Evolutionary conservation across 768 basidiomycete species (phyloP).

Genomic region (Mycena venus): DNA sequence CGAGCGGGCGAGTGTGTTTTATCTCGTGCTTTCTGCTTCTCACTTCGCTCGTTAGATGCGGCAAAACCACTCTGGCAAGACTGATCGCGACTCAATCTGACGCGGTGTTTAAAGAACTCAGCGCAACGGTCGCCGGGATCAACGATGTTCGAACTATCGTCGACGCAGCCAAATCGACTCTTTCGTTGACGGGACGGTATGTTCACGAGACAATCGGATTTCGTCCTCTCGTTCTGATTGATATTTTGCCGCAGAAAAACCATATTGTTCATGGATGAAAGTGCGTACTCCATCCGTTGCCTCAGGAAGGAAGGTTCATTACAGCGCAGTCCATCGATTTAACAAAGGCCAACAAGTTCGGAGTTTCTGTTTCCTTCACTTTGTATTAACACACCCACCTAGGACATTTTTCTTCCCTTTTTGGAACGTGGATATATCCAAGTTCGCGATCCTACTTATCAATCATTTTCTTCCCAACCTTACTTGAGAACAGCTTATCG

Average conservation of each 20-base stretch:
- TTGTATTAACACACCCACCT: conserved; percentile 5
- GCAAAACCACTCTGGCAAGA: conserved; percentile 84
- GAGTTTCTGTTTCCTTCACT: too few relatives aligned
- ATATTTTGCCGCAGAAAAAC: conserved; percentile 64
- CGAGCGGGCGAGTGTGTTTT: conserved; percentile 67
- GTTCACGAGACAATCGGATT: conserved; percentile 3
- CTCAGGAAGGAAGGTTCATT: too few relatives aligned
- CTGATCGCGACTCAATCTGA: conserved; percentile 72
- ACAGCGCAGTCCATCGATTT: conserved; percentile 73
- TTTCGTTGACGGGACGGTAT: conserved; percentile 76
- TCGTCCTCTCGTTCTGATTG: neutral
- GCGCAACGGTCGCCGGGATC: conserved; percentile 78
- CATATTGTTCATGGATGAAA: conserved; percentile 83
- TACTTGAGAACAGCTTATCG: conserved; percentile 65
- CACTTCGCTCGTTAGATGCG: conserved; percentile 57
- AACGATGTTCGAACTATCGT: conserved; percentile 81
- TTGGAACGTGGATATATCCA: conserved; percentile 85
- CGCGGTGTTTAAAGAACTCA: conserved; percentile 80
- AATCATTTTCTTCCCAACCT: neutral
- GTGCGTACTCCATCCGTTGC: neutral
- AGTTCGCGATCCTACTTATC: conserved; percentile 42
- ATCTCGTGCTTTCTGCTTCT: neutral
- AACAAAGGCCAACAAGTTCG: conserved; percentile 77
- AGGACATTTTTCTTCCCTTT: conserved; percentile 87
- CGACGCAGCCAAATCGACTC: conserved; percentile 78